phyloP scores from a whole-genome alignment of 1,284 basidiomycete genomes.

The Tetrapyrgos nigripes region DNA sequence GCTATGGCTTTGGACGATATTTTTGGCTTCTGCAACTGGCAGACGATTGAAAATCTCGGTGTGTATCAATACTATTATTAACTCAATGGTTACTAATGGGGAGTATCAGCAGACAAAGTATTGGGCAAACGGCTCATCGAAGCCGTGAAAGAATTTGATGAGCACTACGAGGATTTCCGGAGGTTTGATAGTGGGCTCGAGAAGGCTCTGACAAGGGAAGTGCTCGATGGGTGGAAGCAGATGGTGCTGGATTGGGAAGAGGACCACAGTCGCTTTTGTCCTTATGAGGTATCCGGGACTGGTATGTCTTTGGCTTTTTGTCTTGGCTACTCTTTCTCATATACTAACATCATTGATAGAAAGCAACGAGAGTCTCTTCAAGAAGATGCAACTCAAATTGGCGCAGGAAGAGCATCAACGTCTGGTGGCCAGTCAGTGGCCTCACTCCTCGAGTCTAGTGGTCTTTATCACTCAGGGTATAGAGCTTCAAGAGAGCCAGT shows the following conservation, averaged over 20 bases:
- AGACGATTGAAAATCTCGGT: slow-evolving; percentile 6
- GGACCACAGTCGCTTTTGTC: slow-evolving; percentile 13
- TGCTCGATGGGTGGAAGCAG: slow-evolving; percentile 13
- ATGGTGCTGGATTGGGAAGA: slow-evolving; percentile 18
- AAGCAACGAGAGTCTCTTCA: too few species aligned
- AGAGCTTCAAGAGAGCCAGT: slow-evolving; percentile 20
- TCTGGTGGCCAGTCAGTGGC: not conserved
- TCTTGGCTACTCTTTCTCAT: not conserved
- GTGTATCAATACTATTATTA: not conserved
- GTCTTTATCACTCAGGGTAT: slow-evolving; percentile 14
- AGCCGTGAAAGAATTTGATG: not conserved
- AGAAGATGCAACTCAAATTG: slow-evolving; percentile 14
- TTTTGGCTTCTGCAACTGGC: slow-evolving; percentile 16
- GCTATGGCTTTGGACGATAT: slow-evolving; percentile 19
- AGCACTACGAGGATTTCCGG: not conserved
- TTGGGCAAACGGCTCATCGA: not conserved
- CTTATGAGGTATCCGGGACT: slow-evolving; percentile 15
- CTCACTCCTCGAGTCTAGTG: not conserved
- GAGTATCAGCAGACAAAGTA: not conserved
- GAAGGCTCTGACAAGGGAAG: not conserved
- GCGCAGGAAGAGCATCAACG: slow-evolving; percentile 19
- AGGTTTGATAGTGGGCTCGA: not conserved
- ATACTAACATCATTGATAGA: too few species aligned
- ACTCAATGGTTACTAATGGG: too few species aligned
- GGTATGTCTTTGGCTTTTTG: slow-evolving; percentile 8